These are phyloP conservation scores for Suhomyces kilbournensis DNA, from an alignment of 805 yeast species.

Conservation along the genomic window DNA sequence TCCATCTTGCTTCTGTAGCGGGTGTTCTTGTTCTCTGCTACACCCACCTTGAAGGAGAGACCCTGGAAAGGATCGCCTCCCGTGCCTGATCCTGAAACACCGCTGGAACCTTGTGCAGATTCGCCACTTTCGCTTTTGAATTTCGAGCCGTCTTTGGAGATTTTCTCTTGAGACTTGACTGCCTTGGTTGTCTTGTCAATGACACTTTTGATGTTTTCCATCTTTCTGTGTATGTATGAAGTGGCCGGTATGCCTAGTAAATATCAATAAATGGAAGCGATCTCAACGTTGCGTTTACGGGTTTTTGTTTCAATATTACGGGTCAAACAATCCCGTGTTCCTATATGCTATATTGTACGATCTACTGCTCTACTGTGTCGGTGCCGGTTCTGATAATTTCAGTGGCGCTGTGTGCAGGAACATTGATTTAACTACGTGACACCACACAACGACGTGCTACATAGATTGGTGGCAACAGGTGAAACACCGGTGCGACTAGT, in stretches of 20 bases:
- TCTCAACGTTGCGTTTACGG: neutral
- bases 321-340: neutral
- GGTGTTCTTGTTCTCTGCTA: constrained; percentile 82
- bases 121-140: neutral
- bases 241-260: neutral
- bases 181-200: neutral
- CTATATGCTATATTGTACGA: neutral
- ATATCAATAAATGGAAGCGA: neutral
- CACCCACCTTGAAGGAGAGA: constrained; percentile 79
- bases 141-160: neutral
- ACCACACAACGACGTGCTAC: neutral
- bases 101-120: neutral
- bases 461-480: neutral
- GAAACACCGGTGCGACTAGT: neutral
- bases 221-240: neutral
- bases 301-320: neutral
- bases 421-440: neutral
- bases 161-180: neutral
- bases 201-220: neutral
- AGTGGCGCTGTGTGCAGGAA: neutral
- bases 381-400: neutral
- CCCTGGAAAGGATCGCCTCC: constrained; percentile 47
- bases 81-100: neutral
- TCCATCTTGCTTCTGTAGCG: constrained; percentile 89
- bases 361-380: neutral